Percentiles rank a stretch among this genome's conserved stretches.
Evolutionary conservation across 140 eudicot genomes (phyloP).

Genomic region (Bidens hawaiensis): DNA sequence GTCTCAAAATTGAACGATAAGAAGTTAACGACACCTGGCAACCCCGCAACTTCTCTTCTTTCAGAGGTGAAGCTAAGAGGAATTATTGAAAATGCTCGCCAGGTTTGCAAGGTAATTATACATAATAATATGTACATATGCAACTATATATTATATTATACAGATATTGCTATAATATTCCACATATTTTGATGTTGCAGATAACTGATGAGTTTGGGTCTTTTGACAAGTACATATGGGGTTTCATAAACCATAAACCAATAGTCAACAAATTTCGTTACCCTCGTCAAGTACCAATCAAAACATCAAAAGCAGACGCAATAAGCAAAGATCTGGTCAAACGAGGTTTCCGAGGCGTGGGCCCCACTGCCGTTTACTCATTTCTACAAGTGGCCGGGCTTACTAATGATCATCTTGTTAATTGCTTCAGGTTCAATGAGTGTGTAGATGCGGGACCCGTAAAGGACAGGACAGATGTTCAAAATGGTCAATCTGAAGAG

Average conservation of each 20-base stretch:
- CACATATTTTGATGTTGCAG: constrained; percentile 36
- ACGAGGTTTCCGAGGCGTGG: constrained; percentile 86
- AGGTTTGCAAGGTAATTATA: constrained; percentile 64
- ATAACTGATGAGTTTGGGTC: constrained; percentile 68
- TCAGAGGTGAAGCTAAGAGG: constrained; percentile 71
- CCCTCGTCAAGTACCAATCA: constrained; percentile 47
- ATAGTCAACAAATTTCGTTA: constrained; percentile 60
- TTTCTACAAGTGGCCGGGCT: constrained; percentile 56
- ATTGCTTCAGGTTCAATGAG: constrained; percentile 66
- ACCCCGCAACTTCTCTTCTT: constrained; percentile 65
- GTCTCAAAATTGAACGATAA: constrained; percentile 81
- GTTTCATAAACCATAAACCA: constrained; percentile 70
- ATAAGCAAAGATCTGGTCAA: constrained; percentile 53
- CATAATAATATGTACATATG: neutral
- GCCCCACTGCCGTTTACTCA: constrained; percentile 65
- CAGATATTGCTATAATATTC: neutral
- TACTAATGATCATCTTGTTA: constrained; percentile 49
- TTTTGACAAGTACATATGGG: constrained; percentile 83
- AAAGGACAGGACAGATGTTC: constrained; percentile 20
- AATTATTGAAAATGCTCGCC: constrained; percentile 82
- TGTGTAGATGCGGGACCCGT: constrained; percentile 45
- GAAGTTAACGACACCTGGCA: constrained; percentile 55
- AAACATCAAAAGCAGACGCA: constrained; percentile 36
- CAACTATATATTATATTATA: neutral
- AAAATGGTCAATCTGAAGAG: constrained; percentile 13